Conservation (phyloP, 1,284 basidiomycete genomes). For the Xerocomus nothofagi region DNA sequence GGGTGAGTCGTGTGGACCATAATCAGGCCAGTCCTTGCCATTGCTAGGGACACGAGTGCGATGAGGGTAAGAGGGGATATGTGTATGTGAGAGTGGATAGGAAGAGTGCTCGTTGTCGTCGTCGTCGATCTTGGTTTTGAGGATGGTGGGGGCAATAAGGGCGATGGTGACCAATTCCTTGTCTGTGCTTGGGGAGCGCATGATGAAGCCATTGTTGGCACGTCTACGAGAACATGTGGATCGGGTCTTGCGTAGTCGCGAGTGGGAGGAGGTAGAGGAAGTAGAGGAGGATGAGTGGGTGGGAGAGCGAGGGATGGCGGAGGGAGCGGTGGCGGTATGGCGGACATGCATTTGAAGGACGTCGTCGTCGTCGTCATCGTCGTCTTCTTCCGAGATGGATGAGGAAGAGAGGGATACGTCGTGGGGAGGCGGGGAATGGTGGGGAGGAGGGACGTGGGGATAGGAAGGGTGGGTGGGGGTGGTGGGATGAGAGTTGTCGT, state of each 20-base stretch:
- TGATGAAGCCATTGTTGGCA: constrained; percentile 26
- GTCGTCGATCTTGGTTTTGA: constrained; percentile 74
- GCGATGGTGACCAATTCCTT: constrained; percentile 84
- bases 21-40: constrained; percentile 11
- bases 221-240: constrained; percentile 13
- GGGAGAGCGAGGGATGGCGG: constrained; percentile 23
- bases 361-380: constrained; percentile 29
- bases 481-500: constrained; percentile 25
- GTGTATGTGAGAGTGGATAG: constrained; percentile 12
- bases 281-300: constrained; percentile 39
- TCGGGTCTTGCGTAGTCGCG: constrained; percentile 20
- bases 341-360: constrained; percentile 30
- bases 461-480: constrained; percentile 13
- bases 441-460: constrained; percentile 16
- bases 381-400: constrained; percentile 34
- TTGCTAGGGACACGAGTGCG: constrained; percentile 2
- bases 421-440: constrained; percentile 26
- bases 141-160: constrained; percentile 88
- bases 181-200: constrained; percentile 42
- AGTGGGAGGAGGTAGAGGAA: constrained; percentile 40
- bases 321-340: constrained; percentile 14
- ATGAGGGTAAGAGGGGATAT: constrained; percentile 10
- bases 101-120: constrained; percentile 29
- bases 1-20: constrained; percentile 21
- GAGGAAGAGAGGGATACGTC: constrained; percentile 38